Base-by-base conservation (phyloP, 257 asterid genomes). In the Gynochthodes officinalis region DNA sequence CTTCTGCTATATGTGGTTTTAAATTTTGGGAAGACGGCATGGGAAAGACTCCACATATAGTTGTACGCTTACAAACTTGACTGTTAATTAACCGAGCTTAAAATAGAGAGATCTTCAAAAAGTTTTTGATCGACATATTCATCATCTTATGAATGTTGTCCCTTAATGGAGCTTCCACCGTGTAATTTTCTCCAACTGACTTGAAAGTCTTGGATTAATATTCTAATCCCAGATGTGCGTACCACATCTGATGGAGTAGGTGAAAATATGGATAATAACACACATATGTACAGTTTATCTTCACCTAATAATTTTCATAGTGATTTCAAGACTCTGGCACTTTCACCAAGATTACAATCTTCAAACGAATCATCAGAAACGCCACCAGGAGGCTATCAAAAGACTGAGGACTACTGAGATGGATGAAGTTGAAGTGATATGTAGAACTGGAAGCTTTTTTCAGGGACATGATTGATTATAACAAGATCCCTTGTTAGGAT, bases 21-120 rank as follows among this genome's bases (percentile, higher is more conserved):
- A n/a, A n/a, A n/a, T n/a, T n/a, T n/a, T n/a, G n/a, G n/a, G n/a
- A n/a, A n/a, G n/a, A n/a, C n/a, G n/a, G n/a, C n/a, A n/a, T n/a
- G n/a, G n/a, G n/a, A n/a, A 84, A 84, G 86, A 65, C 61, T 69
- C 75, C 75, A 67, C 54, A 37, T 37, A 67, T 60, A 50, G 75
- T 16, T 33, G 65, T 60, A 60, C 70, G 72, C 67, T 78, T 75
- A 78, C 86, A 80, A 42, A 79, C 82, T 73, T 37, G 76, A 43
- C 23, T 35, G 7, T 28, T 23, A 37, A 69, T 42, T 60, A 69
- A 69, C 61, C 8, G n/a, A n/a, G 13, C 40, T 46, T 67, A 70
- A 30, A 69, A 79, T 74, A 64, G 68, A 73, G 62, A 67, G 32
- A 32, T 59, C 23, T 73, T 85, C 77, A 70, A 75, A 73, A 42